phyloP scores from a whole-genome alignment of 805 yeast species.

The Torulaspora maleeae region DNA sequence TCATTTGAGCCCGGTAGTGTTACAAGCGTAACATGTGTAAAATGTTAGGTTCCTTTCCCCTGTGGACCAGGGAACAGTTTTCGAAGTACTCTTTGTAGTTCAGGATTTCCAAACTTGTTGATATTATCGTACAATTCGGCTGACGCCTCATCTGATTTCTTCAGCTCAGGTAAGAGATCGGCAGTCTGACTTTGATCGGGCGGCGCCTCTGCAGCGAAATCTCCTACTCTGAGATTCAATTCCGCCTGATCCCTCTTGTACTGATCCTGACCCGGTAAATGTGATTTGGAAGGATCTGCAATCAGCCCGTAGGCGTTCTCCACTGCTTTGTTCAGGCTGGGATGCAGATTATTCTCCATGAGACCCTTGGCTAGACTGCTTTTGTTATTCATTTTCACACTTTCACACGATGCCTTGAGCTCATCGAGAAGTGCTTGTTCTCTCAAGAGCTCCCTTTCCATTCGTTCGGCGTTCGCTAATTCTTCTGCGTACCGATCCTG shows the following conservation, averaged over 20 bases:
- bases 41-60: background rate
- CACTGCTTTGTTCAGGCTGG: constrained; percentile 28
- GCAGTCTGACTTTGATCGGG: background rate
- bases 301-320: constrained; percentile 28
- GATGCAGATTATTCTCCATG: constrained; percentile 24
- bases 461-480: constrained; percentile 20
- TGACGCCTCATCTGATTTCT: constrained; percentile 8
- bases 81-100: background rate
- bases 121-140: constrained; percentile 8
- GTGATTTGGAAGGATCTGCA: constrained; percentile 9
- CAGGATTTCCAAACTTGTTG: constrained; percentile 3
- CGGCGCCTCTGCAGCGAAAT: background rate
- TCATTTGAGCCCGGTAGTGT: no score
- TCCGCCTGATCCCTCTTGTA: constrained; percentile 14
- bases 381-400: constrained; percentile 12
- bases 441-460: constrained; percentile 23
- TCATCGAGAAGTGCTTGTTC: constrained; percentile 22
- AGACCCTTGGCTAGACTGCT: constrained; percentile 20
- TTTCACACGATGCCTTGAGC: constrained; percentile 10
- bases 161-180: constrained; percentile 13
- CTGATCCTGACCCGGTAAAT: constrained; percentile 1
- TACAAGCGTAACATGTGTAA: no score
- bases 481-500: constrained; percentile 26
- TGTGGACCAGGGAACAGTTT: background rate
- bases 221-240: constrained; percentile 8